Conservation (phyloP, 345 rosid genomes). For the Corymbia maculata region DNA sequence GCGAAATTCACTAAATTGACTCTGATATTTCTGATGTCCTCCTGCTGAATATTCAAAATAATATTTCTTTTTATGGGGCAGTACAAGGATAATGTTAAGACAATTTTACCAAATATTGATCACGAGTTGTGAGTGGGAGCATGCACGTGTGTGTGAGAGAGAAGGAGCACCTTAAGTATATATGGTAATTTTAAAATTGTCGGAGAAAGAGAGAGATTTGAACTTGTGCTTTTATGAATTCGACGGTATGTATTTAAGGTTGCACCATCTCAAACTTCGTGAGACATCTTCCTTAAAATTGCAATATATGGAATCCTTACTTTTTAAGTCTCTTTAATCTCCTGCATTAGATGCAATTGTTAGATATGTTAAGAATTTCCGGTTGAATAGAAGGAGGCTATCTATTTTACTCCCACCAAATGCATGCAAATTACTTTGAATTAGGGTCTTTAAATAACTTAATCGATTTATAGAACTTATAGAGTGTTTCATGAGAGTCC, state of each 20-base stretch:
- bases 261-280: not conserved
- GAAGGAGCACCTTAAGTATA: too few relatives aligned
- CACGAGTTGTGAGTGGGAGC: not conserved
- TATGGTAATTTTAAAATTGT: too few relatives aligned
- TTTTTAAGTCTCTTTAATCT: not conserved
- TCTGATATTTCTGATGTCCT: not conserved
- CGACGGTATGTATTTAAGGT: not conserved
- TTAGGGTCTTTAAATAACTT: rapidly evolving
- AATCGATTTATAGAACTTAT: not conserved
- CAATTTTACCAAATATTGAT: not conserved
- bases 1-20: not conserved
- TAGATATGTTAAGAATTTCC: not conserved
- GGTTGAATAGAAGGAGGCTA: not conserved
- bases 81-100: not conserved
- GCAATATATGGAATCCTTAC: not conserved
- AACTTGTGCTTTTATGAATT: not conserved
- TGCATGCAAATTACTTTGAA: rapidly evolving
- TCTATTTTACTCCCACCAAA: not conserved
- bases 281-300: not conserved
- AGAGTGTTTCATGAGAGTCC: rapidly evolving
- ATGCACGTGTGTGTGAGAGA: too few relatives aligned
- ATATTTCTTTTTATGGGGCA: rapidly evolving
- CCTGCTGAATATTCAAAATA: rapidly evolving
- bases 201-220: not conserved
- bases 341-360: rapidly evolving